Base-by-base conservation (phyloP, 257 asterid genomes). In the Cynanchum wilfordii region DNA sequence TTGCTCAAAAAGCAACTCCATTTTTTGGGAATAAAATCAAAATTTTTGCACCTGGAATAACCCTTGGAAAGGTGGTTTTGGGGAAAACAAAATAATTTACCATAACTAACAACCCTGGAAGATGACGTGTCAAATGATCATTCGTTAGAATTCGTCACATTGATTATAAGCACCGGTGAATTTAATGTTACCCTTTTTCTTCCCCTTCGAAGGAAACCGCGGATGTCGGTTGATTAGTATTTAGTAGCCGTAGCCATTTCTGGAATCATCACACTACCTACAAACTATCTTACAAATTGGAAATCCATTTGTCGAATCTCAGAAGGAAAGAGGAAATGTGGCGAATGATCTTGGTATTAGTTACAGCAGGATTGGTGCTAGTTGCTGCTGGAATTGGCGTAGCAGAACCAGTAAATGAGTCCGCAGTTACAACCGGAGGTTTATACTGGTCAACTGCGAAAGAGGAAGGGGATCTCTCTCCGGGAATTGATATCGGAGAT, bases 381-480 rank as follows among this genome's bases (percentile, higher is more conserved):
- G 29, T 50, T 1, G 20, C 52, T 27, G 44, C 51, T 51, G 58
- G 44, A 45, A 73, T 50, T 69, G 77, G 58, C 24, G 30, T 19
- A 63, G 75, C 19, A 54, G 86, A 85, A 64, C 79, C 78, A 62
- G 76, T 73, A 24, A 85, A 85, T 66, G 82, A 85, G 84, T 78
- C 89, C 0, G 38, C 38, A 65, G 67, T 17, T 2, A 68, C 83
- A 7, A 78, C 86, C 17, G 42, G 72, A 0, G 89, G 85, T 52
- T 70, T 82, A 19, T 71, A 78, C 74, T 84, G 89, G 96, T 84
- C 90, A 49, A 79, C 70, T 22, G 68, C 79, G 4, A 82, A 83
- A 20, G 96, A 84, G 64, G 92, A 85, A 44, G 91, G 86, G 49
- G 90, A 83, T 78, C 81, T 80, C 71, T 59, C 73, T 15, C 62